These are phyloP conservation scores for Leishmania gerbilli DNA, from an alignment of 208 protist species.

Conservation along the genomic window DNA sequence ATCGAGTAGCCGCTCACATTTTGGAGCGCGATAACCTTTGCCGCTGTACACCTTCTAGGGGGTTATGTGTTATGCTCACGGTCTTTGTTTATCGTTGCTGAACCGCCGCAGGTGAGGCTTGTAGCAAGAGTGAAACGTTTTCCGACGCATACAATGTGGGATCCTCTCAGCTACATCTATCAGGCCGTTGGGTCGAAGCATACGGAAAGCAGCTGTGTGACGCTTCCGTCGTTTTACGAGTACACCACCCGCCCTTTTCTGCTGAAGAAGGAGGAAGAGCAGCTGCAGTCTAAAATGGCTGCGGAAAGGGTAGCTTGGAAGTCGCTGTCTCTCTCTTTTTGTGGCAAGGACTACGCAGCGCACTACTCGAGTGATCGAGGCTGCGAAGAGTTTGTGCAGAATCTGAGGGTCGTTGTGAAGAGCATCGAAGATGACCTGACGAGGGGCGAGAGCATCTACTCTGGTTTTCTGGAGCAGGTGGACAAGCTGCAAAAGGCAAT, in stretches of 20 bases:
- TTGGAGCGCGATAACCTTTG: no score
- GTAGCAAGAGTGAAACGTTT: not conserved
- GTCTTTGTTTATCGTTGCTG: not conserved
- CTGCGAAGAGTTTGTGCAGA: not conserved
- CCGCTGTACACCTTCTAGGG: no score
- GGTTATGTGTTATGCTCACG: not conserved
- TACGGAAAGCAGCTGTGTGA: no score
- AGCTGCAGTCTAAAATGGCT: not conserved
- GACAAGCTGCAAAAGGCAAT: not conserved
- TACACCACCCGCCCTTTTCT: not conserved
- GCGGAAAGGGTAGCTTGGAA: not conserved
- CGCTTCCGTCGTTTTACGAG: slow-evolving; percentile 3
- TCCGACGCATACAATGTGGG: not conserved
- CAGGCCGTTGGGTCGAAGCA: not conserved
- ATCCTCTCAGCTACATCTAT: slow-evolving; percentile 8
- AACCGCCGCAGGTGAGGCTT: no score
- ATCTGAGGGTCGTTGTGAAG: not conserved
- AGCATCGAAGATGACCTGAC: not conserved
- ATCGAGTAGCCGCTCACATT: no score
- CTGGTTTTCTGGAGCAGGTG: not conserved
- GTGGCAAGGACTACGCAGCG: not conserved
- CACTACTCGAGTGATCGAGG: not conserved
- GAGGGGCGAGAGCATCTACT: not conserved
- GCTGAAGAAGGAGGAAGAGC: not conserved
- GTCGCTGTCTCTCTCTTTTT: not conserved